Evolutionary conservation across 106 monocot species (phyloP).

Genomic region (Dactylorhiza incarnata): DNA sequence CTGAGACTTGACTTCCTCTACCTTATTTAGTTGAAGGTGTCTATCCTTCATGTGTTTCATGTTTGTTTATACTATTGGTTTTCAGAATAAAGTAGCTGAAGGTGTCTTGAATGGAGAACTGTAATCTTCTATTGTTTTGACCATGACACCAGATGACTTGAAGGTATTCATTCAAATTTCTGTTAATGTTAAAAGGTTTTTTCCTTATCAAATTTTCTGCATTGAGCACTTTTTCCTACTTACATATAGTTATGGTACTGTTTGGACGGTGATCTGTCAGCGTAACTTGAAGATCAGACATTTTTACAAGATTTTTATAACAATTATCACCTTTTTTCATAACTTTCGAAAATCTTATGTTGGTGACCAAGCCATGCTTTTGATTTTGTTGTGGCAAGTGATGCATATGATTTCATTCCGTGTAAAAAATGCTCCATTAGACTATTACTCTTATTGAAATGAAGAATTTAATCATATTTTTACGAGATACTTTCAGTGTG

Average conservation of each 20-base stretch:
- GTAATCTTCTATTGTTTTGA: constrained; percentile 42
- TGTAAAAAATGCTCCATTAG: no score
- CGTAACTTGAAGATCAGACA: neutral
- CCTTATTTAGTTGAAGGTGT: no score
- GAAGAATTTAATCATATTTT: no score
- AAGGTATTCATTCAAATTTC: constrained; percentile 32
- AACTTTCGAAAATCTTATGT: no score
- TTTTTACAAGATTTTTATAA: neutral
- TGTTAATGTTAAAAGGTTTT: neutral
- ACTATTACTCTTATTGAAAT: no score
- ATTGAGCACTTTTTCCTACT: neutral
- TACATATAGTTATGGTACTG: neutral
- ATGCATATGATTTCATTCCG: no score
- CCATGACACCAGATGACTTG: constrained; percentile 65
- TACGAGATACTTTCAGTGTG: no score
- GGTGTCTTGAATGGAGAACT: constrained; percentile 55
- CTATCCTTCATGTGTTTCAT: no score
- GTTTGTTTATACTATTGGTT: neutral
- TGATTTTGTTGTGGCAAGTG: no score
- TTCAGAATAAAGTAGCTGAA: constrained; percentile 56
- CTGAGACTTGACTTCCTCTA: no score
- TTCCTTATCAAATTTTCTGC: neutral
- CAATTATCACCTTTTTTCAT: no score
- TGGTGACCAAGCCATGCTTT: no score
- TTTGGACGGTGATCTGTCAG: neutral